phyloP scores from a whole-genome alignment of 352 stramenopile genomes.

The Phytophthora sp. region DNA sequence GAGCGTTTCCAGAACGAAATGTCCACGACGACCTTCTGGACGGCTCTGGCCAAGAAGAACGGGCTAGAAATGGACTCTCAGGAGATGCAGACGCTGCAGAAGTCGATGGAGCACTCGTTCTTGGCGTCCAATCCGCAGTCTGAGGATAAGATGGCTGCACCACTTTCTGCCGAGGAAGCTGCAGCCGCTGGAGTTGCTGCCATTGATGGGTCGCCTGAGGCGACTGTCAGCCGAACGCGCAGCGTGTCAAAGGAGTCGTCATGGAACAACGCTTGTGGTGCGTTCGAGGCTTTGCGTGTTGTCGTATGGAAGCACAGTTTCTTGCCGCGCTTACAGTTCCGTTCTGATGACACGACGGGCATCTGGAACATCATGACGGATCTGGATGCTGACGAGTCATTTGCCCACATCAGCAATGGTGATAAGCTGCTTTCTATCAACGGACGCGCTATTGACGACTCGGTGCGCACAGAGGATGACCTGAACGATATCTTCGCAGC shows the following conservation, averaged over 20 bases:
- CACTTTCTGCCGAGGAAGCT: slow-evolving; percentile 22
- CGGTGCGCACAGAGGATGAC: slow-evolving; percentile 65
- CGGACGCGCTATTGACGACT: slow-evolving; percentile 68
- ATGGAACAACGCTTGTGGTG: slow-evolving; percentile 84
- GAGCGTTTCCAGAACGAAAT: slow-evolving; percentile 87
- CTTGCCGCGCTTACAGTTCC: slow-evolving; percentile 70
- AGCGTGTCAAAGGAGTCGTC: slow-evolving; percentile 78
- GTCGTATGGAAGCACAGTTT: slow-evolving; percentile 92
- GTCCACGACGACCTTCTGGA: slow-evolving; percentile 67
- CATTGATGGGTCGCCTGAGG: slow-evolving; percentile 24
- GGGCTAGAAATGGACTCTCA: slow-evolving; percentile 46
- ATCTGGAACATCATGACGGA: slow-evolving; percentile 76
- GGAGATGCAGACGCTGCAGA: slow-evolving; percentile 53
- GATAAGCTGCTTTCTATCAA: slow-evolving; percentile 84
- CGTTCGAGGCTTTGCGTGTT: slow-evolving; percentile 77
- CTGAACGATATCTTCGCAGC: slow-evolving; percentile 77
- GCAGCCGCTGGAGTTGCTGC: slow-evolving; percentile 30
- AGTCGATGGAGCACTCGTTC: slow-evolving; percentile 55
- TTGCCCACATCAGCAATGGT: slow-evolving; percentile 72
- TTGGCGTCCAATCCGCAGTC: slow-evolving; percentile 70
- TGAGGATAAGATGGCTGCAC: slow-evolving; percentile 62
- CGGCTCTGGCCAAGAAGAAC: slow-evolving; percentile 72
- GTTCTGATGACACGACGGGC: slow-evolving; percentile 42
- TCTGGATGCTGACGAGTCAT: slow-evolving; percentile 82
- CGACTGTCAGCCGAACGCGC: slow-evolving; percentile 38